A percentile compares a stretch with the other conserved stretches of the same genome.
phyloP scores from a whole-genome alignment of 2,329 filamentous ascomycete species.

The Monosporascus sp. region DNA sequence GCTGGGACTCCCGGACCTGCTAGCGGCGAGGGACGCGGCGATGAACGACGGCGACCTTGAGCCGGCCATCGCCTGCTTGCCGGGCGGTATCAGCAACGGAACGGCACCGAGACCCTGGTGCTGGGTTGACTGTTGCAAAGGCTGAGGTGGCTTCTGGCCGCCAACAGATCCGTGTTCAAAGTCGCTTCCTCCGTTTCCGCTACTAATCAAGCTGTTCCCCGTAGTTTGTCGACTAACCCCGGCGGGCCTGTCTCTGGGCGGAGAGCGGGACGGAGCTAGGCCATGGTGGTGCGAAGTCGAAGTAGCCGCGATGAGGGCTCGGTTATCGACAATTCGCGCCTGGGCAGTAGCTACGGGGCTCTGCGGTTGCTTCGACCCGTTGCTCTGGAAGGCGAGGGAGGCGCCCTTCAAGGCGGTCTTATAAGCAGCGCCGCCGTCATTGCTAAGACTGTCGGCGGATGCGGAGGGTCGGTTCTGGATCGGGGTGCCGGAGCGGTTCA shows the following conservation, averaged over 20 bases:
- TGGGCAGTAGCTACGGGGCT: slow-evolving; percentile 6
- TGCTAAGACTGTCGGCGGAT: neutral
- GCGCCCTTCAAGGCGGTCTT: slow-evolving; percentile 47
- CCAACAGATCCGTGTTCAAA: slow-evolving; percentile 14
- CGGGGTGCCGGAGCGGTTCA: slow-evolving; percentile 20
- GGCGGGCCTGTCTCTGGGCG: slow-evolving; percentile 8
- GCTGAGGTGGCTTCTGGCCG: neutral
- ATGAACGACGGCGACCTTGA: slow-evolving; percentile 54
- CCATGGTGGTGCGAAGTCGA: slow-evolving; percentile 31
- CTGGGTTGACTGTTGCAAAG: neutral
- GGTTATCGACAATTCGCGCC: slow-evolving; percentile 24
- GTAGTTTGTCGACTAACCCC: slow-evolving; percentile 33
- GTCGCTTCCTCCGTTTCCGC: slow-evolving; percentile 8
- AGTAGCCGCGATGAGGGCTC: slow-evolving; percentile 40
- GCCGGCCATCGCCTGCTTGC: slow-evolving; percentile 23
- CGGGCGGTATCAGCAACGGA: slow-evolving; percentile 9
- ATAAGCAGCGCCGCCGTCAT: slow-evolving; percentile 20
- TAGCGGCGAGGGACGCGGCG: slow-evolving; percentile 57
- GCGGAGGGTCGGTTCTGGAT: slow-evolving; percentile 14
- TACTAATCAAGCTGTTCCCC: slow-evolving; percentile 25
- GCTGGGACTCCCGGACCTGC: slow-evolving; percentile 51
- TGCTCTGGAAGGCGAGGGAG: slow-evolving; percentile 48
- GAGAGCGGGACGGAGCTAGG: slow-evolving; percentile 14
- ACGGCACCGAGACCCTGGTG: neutral
- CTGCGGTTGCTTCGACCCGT: slow-evolving; percentile 11